Evolutionary conservation across 2,329 filamentous ascomycete genomes (phyloP).

Genomic region (Fusarium beomiforme): DNA sequence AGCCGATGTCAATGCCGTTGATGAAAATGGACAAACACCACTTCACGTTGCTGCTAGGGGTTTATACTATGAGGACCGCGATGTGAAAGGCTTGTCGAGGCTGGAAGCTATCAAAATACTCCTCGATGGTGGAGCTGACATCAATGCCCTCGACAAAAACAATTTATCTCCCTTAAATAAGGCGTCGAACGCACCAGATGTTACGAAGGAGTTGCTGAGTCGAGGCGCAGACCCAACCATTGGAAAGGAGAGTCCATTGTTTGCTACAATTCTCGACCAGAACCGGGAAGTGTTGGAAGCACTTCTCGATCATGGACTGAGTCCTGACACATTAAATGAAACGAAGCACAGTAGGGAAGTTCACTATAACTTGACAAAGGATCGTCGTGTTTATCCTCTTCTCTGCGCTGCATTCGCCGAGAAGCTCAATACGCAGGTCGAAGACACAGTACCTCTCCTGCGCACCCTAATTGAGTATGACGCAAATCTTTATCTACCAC

Average conservation of each 20-base stretch:
- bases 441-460: conserved; percentile 2
- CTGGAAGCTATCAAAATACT: conserved; percentile 13
- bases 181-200: conserved; percentile 4
- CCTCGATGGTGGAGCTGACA: conserved; percentile 31
- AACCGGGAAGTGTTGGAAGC: conserved; percentile 12
- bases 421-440: neutral
- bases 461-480: conserved; percentile 8
- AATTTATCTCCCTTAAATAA: conserved; percentile 10
- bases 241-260: conserved; percentile 15
- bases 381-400: conserved; percentile 17
- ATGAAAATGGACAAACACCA: conserved; percentile 11
- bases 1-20: conserved; percentile 5
- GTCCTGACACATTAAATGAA: conserved; percentile 9
- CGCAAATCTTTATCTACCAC: conserved; percentile 27
- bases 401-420: conserved; percentile 1
- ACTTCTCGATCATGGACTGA: conserved; percentile 26
- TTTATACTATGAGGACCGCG: rapidly evolving
- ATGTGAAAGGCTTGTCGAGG: conserved; percentile 4
- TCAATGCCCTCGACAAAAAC: conserved; percentile 9
- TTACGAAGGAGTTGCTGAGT: conserved; percentile 11
- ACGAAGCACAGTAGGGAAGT: neutral
- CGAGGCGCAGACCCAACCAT: conserved; percentile 8
- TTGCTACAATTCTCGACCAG: conserved; percentile 11
- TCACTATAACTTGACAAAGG: neutral
- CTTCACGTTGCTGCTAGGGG: conserved; percentile 26